A percentile compares a stretch with the other conserved stretches of the same genome.
These are phyloP conservation scores for Backusella luteola DNA, from an alignment of 192 early-diverging fungal species.

Conservation along the genomic window DNA sequence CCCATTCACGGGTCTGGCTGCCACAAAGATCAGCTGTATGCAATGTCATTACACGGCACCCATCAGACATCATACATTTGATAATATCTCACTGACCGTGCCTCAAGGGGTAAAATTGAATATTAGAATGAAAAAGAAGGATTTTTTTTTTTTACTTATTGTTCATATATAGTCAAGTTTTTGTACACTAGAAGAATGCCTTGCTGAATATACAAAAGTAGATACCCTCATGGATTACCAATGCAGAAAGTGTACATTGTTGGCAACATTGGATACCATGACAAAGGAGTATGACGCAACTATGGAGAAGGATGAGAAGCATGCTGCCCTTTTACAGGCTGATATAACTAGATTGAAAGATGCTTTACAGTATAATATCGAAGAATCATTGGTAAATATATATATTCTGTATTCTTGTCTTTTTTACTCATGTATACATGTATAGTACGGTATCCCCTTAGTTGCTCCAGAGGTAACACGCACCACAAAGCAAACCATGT, in stretches of 20 bases:
- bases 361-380: conserved; percentile 37
- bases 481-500: conserved; percentile 78
- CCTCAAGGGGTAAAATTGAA: conserved; percentile 35
- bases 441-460: conserved; percentile 35
- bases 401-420: background rate
- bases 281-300: conserved; percentile 23
- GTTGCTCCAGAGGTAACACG: conserved; percentile 27
- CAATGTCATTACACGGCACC: conserved; percentile 74
- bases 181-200: conserved; percentile 62
- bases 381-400: conserved; percentile 41
- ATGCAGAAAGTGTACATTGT: conserved; percentile 59
- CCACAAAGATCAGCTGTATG: conserved; percentile 67
- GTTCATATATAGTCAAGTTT: conserved; percentile 21
- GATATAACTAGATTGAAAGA: conserved; percentile 39
- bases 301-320: conserved; percentile 7
- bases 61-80: conserved; percentile 70
- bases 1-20: conserved; percentile 60
- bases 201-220: conserved; percentile 60
- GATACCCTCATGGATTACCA: conserved; percentile 66
- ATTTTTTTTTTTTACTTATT: background rate
- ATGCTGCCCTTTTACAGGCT: conserved; percentile 12
- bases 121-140: background rate
- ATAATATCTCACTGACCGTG: conserved; percentile 66
- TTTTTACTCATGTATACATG: background rate
- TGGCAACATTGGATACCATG: conserved; percentile 42